phyloP scores from a whole-genome alignment of 495 filamentous ascomycete species.

The Rusavskia elegans region DNA sequence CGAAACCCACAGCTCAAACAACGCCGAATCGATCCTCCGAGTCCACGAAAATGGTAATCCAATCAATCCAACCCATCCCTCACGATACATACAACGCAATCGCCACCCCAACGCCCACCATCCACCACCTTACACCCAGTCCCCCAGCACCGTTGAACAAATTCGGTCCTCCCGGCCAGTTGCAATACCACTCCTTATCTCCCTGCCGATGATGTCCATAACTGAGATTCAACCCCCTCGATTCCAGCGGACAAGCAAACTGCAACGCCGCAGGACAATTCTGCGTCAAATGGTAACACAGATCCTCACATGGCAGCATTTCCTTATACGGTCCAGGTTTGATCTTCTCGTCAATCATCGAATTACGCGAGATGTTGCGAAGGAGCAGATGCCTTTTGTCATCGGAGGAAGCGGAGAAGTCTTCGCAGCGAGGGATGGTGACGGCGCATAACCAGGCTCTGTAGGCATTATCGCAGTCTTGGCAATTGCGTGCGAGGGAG shows the following conservation, averaged over 20 bases:
- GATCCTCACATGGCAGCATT: constrained; percentile 65
- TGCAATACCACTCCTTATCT: not conserved
- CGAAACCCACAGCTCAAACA: too few relatives aligned
- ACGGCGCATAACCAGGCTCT: constrained; percentile 91
- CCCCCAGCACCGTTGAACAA: not conserved
- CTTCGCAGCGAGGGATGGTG: constrained; percentile 77
- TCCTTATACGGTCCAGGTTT: constrained; percentile 88
- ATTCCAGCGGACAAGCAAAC: constrained; percentile 57
- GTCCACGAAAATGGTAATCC: too few relatives aligned
- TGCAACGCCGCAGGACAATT: constrained; percentile 66
- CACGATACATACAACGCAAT: not conserved
- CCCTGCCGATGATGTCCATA: constrained; percentile 34
- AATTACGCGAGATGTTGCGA: constrained; percentile 56
- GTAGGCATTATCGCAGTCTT: constrained; percentile 64
- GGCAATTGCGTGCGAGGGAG: constrained; percentile 62
- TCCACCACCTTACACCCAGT: not conserved
- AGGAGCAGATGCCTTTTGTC: constrained; percentile 35
- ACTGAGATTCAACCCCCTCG: constrained; percentile 39
- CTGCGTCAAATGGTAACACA: constrained; percentile 71
- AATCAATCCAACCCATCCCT: not conserved
- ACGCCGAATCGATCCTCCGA: too few relatives aligned
- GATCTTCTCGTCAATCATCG: constrained; percentile 52
- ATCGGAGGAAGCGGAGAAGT: constrained; percentile 40
- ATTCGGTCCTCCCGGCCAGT: not conserved
- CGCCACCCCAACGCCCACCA: not conserved